phyloP scores from a whole-genome alignment of 2,329 filamentous ascomycete genomes.

The Celoporthe dispersa region DNA sequence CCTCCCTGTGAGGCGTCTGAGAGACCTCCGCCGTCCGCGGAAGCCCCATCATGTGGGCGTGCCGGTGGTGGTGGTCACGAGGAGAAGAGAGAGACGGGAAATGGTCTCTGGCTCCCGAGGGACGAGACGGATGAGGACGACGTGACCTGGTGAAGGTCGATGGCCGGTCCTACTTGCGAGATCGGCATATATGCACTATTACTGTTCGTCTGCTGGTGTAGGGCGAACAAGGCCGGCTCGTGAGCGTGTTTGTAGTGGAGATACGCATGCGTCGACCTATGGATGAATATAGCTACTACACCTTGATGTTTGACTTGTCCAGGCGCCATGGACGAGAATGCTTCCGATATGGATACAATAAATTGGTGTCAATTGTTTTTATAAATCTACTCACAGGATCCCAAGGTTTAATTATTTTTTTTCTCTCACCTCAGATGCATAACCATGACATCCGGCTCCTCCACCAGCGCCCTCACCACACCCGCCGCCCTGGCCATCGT shows the following conservation, averaged over 20 bases:
- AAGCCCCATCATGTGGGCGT: neutral
- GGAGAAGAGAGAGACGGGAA: too few relatives aligned
- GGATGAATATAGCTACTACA: neutral
- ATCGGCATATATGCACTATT: too few relatives aligned
- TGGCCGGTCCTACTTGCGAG: too few relatives aligned
- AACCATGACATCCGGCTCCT: conserved; percentile 86
- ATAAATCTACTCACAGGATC: too few relatives aligned
- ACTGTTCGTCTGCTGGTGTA: too few relatives aligned
- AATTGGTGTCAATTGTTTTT: neutral
- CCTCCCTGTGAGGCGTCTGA: neutral
- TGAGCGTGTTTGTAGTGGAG: neutral
- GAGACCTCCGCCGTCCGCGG: neutral
- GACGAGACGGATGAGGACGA: neutral
- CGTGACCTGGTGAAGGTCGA: neutral
- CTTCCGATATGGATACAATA: too few relatives aligned
- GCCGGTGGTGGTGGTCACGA: too few relatives aligned
- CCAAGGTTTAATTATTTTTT: too few relatives aligned
- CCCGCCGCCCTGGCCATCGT: conserved; percentile 92
- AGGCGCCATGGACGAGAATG: too few relatives aligned
- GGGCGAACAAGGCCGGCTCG: too few relatives aligned
- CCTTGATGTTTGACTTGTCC: too few relatives aligned
- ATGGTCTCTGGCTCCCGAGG: neutral
- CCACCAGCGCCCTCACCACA: conserved; percentile 75
- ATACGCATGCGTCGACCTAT: neutral
- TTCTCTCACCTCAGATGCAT: conserved; percentile 70